A percentile compares a stretch with the other conserved stretches of the same genome.
These are phyloP conservation scores for Naganishia sp. DNA, from an alignment of 1,284 basidiomycete genomes.

Conservation along the genomic window DNA sequence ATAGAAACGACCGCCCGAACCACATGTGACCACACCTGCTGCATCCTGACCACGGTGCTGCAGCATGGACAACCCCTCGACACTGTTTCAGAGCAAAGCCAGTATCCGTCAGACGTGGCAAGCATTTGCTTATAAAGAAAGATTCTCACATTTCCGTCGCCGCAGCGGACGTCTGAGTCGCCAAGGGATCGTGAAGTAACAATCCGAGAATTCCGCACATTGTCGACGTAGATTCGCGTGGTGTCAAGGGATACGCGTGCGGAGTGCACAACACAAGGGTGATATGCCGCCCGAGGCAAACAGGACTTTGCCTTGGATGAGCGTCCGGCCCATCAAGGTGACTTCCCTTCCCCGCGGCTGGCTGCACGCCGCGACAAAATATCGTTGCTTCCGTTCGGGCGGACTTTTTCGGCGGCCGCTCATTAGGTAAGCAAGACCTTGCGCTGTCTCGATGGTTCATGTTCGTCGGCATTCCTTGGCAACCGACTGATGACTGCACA, in stretches of 20 bases:
- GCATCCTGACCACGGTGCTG: constrained; percentile 98
- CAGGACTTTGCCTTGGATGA: not conserved
- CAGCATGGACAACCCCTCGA: constrained; percentile 83
- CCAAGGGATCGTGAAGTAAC: constrained; percentile 70
- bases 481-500: too few relatives aligned
- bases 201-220: constrained; percentile 89
- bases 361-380: not conserved
- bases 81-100: constrained; percentile 38
- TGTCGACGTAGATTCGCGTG: not conserved
- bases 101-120: constrained; percentile 8
- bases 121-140: constrained; percentile 16
- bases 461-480: too few relatives aligned
- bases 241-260: not conserved
- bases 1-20: constrained; percentile 89
- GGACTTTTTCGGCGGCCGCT: not conserved
- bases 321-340: constrained; percentile 4
- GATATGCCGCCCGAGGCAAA: not conserved
- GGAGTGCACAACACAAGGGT: not conserved
- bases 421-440: not conserved
- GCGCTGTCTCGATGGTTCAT: not conserved
- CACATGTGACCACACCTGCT: constrained; percentile 96
- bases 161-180: constrained; percentile 62
- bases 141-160: constrained; percentile 70
- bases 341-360: not conserved
- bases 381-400: constrained; percentile 23